Base-by-base conservation (phyloP, 331 rosid species). In the Cydonia oblonga region DNA sequence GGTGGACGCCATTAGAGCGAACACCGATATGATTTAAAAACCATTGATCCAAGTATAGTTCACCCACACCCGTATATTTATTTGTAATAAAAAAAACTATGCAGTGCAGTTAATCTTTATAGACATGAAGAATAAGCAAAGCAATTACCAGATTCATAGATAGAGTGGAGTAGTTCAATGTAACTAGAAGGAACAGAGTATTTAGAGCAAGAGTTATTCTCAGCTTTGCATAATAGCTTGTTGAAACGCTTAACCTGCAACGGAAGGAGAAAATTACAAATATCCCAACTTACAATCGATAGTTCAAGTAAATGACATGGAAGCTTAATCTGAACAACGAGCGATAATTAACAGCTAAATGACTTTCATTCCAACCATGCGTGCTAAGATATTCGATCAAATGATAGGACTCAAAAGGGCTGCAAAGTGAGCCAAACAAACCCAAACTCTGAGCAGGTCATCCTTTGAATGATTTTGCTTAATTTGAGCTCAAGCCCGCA, bases 181-280 rank as follows among this genome's bases (percentile, higher is more conserved):
- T 75, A 79, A 84, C 65, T 74, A 54, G 90, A 73, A 72, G 97
- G 88, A 65, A 91, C 15, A 33, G 77, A 11, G 71, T 89, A 85
- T 33, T 66, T 83, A 9, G 56, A 70, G 71, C 86, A 89, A 78
- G 90, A 82, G 72, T 84, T 82, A 62, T 77, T 87, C 60, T 89
- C 96, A 61, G 96, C 96, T 83, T 95, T 91, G 62, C 54, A 86
- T 78, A 95, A 84, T 80, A 89, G 78, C 84, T 81, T 89, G 85
- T 89, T 88, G 79, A 95, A 95, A 78, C 81, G 89, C 72, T 88
- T 82, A 73, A 83, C 87, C 98, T 89, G 88, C 76, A 66, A 77
- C 67, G 29, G 20, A 51, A 9, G 69, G 66, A 76, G 56, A 77
- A 63, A 63, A 30, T 63, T 32, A 9, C 15, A 63, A 32, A 33